Percentiles rank a stretch among this genome's conserved stretches.
Conservation (phyloP, 1,139 yeast genomes). For the Kodamaea sp. region DNA sequence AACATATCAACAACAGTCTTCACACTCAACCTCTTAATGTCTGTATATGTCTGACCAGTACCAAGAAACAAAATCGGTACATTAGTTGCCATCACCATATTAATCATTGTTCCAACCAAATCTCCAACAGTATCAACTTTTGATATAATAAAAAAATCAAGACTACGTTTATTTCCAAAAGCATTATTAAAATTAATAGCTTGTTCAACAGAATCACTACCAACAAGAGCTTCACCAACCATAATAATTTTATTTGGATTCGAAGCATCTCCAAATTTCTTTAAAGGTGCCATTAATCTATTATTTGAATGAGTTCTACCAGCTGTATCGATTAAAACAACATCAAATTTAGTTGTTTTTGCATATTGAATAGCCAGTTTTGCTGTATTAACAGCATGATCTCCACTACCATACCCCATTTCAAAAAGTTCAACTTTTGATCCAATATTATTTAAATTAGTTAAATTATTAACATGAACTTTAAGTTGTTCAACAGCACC, state of each 20-base stretch:
- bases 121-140: conserved; percentile 98
- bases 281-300: conserved; percentile 91
- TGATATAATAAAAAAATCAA: conserved; percentile 90
- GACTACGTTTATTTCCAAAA: conserved; percentile 75
- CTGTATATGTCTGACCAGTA: conserved; percentile 96
- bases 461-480: conserved; percentile 85
- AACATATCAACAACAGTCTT: conserved; percentile 88
- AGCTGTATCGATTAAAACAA: conserved; percentile 93
- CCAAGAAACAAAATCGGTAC: conserved; percentile 95
- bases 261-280: conserved; percentile 93
- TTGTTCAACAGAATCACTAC: conserved; percentile 95
- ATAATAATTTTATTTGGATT: conserved; percentile 93
- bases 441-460: conserved; percentile 49
- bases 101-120: conserved; percentile 93
- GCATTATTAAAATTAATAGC: conserved; percentile 91
- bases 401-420: conserved; percentile 96
- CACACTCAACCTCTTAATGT: conserved; percentile 86
- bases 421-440: conserved; percentile 77
- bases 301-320: conserved; percentile 97
- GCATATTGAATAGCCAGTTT: conserved; percentile 84
- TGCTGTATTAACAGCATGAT: conserved; percentile 89
- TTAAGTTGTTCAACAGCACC: conserved; percentile 97
- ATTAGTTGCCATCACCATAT: conserved; percentile 95
- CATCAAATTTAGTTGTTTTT: conserved; percentile 59
- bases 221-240: conserved; percentile 98